A percentile compares a stretch with the other conserved stretches of the same genome.
These are phyloP conservation scores for Phytophthora macrochlamydospora DNA, from an alignment of 352 stramenopile genomes.

Conservation along the genomic window DNA sequence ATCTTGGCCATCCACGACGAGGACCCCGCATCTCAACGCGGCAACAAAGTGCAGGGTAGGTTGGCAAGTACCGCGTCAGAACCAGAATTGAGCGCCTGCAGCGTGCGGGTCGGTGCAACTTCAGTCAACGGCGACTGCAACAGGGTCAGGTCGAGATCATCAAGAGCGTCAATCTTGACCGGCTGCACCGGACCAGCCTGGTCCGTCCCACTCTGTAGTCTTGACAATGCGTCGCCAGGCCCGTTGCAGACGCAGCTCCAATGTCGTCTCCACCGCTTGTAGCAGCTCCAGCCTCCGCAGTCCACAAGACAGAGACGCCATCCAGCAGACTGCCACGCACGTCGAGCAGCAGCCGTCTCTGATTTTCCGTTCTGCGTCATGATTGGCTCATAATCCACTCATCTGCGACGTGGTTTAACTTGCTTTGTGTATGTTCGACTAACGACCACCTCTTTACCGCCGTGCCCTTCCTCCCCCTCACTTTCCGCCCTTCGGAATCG, in stretches of 20 bases:
- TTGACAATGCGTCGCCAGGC: too few relatives aligned
- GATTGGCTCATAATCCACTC: constrained; percentile 9
- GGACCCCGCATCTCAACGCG: background rate
- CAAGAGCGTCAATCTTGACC: too few relatives aligned
- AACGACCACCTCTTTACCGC: constrained; percentile 16
- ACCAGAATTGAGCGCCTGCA: background rate
- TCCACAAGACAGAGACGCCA: background rate
- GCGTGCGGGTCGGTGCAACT: background rate
- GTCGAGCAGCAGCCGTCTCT: constrained; percentile 14
- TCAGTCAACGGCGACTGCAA: background rate
- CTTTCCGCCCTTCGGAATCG: constrained; percentile 27
- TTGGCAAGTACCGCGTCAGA: background rate
- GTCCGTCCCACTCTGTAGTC: constrained; percentile 2
- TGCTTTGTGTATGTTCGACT: too few relatives aligned
- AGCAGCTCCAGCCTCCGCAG: too few relatives aligned
- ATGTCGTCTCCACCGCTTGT: too few relatives aligned
- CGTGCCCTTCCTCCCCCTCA: constrained; percentile 1
- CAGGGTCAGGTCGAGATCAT: background rate
- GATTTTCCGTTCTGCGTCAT: constrained; percentile 12
- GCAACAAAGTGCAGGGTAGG: background rate
- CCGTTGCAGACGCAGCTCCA: too few relatives aligned
- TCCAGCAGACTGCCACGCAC: background rate
- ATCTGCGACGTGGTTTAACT: too few relatives aligned
- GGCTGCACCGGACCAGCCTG: background rate
- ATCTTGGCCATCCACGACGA: constrained; percentile 6